Conservation (phyloP, 2,329 filamentous ascomycete species). For the Lecanoromycetidae sp. region DNA sequence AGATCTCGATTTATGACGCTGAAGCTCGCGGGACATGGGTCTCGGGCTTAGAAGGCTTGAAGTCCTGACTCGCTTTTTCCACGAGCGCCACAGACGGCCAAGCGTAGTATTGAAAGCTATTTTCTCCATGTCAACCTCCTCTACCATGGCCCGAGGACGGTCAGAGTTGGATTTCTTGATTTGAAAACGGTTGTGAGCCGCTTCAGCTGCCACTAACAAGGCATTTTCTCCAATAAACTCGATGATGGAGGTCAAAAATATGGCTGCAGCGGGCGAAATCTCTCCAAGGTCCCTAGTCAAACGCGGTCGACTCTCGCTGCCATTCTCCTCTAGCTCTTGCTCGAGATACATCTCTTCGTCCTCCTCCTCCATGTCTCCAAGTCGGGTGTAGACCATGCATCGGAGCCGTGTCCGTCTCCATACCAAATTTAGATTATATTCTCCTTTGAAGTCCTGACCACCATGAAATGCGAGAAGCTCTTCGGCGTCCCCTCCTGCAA, state of each 20-base stretch:
- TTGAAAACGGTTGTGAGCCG: conserved; percentile 58
- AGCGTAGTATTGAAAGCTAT: conserved; percentile 80
- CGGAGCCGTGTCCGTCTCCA: conserved; percentile 89
- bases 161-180: conserved; percentile 27
- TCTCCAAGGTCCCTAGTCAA: conserved; percentile 47
- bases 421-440: conserved; percentile 82
- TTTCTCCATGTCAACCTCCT: conserved; percentile 85
- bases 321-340: conserved; percentile 57
- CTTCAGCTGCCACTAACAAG: conserved; percentile 74
- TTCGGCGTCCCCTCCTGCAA: conserved; percentile 67
- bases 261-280: conserved; percentile 82
- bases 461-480: conserved; percentile 49
- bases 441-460: conserved; percentile 38
- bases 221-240: conserved; percentile 91
- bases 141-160: conserved; percentile 63
- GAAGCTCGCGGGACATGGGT: conserved; percentile 40
- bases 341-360: conserved; percentile 85
- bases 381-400: conserved; percentile 95
- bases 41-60: conserved; percentile 20
- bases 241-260: conserved; percentile 88
- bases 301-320: conserved; percentile 48
- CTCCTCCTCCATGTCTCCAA: conserved; percentile 95
- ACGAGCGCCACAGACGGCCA: conserved; percentile 82
- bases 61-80: conserved; percentile 72
- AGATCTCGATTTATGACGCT: conserved; percentile 4